These are phyloP conservation scores for Pterocarpus santalinus DNA, from an alignment of 306 rosid species.

Conservation along the genomic window DNA sequence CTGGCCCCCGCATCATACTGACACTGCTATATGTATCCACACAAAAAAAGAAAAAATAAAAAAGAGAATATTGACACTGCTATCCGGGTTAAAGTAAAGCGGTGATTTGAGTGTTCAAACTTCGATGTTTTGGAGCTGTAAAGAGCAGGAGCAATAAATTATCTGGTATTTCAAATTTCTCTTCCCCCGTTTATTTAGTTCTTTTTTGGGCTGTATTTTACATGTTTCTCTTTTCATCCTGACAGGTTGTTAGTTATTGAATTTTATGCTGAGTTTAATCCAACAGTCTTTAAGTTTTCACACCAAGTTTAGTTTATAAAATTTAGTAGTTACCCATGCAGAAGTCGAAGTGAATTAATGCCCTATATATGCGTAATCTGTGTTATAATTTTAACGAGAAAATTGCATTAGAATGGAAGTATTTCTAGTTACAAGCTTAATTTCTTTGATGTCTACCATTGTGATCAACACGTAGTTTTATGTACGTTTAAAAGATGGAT, in stretches of 20 bases:
- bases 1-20: constrained; percentile 36
- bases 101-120: constrained; percentile 14
- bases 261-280: neutral
- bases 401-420: neutral
- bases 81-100: neutral
- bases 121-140: neutral
- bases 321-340: neutral
- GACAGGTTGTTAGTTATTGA: neutral
- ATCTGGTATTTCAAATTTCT: neutral
- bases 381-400: neutral
- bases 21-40: neutral
- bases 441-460: no score
- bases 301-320: neutral
- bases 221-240: neutral
- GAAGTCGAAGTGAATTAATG: neutral
- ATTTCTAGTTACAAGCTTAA: no score
- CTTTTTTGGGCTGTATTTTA: neutral
- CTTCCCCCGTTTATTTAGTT: neutral
- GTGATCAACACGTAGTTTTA: no score
- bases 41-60: no score
- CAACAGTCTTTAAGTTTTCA: neutral
- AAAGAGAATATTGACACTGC: neutral
- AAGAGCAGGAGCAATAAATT: neutral
- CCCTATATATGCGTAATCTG: neutral
- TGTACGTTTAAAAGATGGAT: no score